phyloP scores from a whole-genome alignment of 1,284 basidiomycete genomes.

The Boletus smithii region DNA sequence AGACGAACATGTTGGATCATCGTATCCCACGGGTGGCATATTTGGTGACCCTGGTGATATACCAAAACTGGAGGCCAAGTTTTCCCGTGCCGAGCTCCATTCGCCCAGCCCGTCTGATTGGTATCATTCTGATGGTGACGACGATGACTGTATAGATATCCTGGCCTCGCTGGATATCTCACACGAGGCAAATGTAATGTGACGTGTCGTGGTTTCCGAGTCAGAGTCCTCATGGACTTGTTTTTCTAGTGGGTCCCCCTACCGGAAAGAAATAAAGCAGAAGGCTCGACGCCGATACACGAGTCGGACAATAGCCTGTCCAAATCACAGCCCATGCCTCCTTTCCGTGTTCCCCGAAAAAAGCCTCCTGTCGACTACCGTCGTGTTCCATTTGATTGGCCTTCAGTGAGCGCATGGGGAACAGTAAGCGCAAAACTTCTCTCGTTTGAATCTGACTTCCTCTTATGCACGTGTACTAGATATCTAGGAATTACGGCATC shows the following conservation, averaged over 20 bases:
- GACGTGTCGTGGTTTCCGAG: background rate
- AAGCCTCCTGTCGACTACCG: slow-evolving; percentile 17
- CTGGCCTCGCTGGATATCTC: slow-evolving; percentile 30
- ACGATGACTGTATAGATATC: slow-evolving; percentile 24
- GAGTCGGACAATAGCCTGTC: background rate
- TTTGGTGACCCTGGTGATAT: no score
- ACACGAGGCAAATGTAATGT: slow-evolving; percentile 30
- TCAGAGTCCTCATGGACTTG: no score
- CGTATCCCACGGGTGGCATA: no score
- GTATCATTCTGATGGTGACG: slow-evolving; percentile 18
- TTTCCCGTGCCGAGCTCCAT: background rate
- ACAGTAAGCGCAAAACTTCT: slow-evolving; percentile 14
- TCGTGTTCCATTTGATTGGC: slow-evolving; percentile 21
- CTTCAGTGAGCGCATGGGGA: slow-evolving; percentile 17
- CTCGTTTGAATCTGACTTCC: background rate
- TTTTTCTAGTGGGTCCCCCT: slow-evolving; percentile 24
- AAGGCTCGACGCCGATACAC: slow-evolving; percentile 29
- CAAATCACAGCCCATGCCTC: slow-evolving; percentile 4
- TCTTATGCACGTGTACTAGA: slow-evolving; percentile 13
- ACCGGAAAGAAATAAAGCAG: slow-evolving; percentile 31
- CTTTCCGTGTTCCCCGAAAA: slow-evolving; percentile 15
- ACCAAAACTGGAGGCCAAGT: slow-evolving; percentile 9
- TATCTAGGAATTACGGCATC: slow-evolving; percentile 12
- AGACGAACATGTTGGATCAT: slow-evolving; percentile 1
- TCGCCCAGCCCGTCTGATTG: slow-evolving; percentile 1